Evolutionary conservation across 1,284 basidiomycete genomes (phyloP), one percentile per base, ranked within the genome.

Genomic region (Cutaneotrichosporon arboriforme): DNA sequence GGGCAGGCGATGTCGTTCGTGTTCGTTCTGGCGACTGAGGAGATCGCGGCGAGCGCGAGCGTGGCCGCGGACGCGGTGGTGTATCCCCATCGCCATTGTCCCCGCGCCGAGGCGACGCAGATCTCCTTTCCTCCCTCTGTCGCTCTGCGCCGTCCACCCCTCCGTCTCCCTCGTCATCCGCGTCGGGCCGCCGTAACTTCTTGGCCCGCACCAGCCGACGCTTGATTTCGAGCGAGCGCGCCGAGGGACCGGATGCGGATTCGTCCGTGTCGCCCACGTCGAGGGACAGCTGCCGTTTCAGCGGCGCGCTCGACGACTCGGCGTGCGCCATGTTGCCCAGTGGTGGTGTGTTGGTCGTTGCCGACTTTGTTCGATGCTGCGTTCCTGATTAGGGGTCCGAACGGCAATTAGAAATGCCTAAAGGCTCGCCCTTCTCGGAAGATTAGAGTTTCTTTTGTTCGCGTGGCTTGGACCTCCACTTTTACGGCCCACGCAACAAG

Each of bases 131-230:
- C 10, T 7, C 26, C 26, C 26, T 31, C 26, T 5, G 5, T 31
- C n/a, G n/a, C n/a, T 20, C 23, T 20, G 18, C 18, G 15, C 44
- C 45, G 12, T 35, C 13, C 17, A 18, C 20, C 5, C 2, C 15
- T 9, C 18, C 31, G 17, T 35, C 40, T 33, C 49, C 46, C 34
- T 43, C 34, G 8, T 50, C 36, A 18, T 54, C 48, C 12, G 55
- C 54, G 9, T 54, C 59, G 8, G 58, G 59, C 34, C 60, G 56
- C 18, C 69, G 62, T 9, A 68, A 37, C 57, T 66, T 65, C 47
- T 67, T 70, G 10, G 68, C 68, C 21, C 70, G 61, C 5, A 72
- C 61, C 2, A 69, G 45, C 10, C 69, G 60, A 23, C 62, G 54
- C 48, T 68, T 70, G 42, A 69, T 70, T 13, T 49, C 37, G 17